Percentiles rank a stretch among this genome's conserved stretches.
Conservation (phyloP, 2,329 filamentous ascomycete genomes). For the Neurospora crassa region DNA sequence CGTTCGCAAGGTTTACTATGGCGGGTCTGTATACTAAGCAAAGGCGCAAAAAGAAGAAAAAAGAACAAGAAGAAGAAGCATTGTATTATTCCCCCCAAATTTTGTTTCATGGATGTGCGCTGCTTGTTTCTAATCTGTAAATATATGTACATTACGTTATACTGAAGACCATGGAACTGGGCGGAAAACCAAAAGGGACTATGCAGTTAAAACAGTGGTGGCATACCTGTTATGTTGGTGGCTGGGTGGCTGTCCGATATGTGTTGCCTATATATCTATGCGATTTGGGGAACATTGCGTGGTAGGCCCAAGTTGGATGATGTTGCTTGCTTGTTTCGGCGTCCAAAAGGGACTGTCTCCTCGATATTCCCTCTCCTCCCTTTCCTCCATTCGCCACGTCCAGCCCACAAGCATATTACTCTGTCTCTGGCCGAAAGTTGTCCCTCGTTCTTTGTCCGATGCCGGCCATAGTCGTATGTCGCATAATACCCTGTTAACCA, state of each 20-base stretch:
- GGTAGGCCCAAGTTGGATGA: not conserved
- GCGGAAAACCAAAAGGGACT: not conserved
- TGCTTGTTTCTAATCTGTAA: not conserved
- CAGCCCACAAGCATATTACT: not conserved
- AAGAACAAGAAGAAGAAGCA: not conserved
- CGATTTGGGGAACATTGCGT: not conserved
- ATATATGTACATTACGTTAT: constrained; percentile 2
- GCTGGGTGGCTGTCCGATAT: not conserved
- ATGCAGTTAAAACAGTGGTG: not conserved
- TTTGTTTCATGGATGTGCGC: not conserved
- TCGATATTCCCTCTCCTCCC: not conserved
- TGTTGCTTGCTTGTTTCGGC: not conserved
- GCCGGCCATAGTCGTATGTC: not conserved
- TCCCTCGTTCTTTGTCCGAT: not conserved
- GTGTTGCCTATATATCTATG: not conserved
- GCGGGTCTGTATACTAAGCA: constrained; percentile 55
- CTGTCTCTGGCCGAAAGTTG: not conserved
- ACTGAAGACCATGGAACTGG: not conserved
- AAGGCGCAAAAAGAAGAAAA: constrained; percentile 11
- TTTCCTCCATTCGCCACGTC: not conserved
- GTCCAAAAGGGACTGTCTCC: not conserved
- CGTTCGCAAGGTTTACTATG: constrained; percentile 94
- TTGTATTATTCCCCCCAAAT: constrained; percentile 2
- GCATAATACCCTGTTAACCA: not conserved
- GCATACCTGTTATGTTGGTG: not conserved